Conservation (phyloP, 768 basidiomycete genomes). For the Lactarius hengduanensis region DNA sequence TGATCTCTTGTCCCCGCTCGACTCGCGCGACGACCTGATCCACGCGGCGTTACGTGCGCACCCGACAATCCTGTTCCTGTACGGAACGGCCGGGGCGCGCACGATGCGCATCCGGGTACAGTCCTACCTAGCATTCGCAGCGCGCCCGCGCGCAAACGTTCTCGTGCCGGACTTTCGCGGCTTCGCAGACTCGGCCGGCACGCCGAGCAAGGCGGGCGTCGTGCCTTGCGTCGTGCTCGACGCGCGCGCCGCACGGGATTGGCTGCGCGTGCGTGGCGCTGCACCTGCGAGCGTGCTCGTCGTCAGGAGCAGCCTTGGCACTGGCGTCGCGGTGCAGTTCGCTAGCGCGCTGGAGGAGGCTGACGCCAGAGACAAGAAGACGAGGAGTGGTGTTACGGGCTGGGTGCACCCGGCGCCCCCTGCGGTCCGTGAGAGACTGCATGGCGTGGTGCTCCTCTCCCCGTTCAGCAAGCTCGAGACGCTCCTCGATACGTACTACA, state of each 20-base stretch:
- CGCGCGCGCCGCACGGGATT: constrained; percentile 78
- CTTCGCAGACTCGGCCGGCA: constrained; percentile 82
- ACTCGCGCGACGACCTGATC: constrained; percentile 41
- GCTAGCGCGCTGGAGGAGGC: constrained; percentile 38
- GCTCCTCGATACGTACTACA: constrained; percentile 63
- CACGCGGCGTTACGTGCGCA: constrained; percentile 50
- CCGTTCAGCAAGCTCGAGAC: constrained; percentile 41
- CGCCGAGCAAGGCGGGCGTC: constrained; percentile 74
- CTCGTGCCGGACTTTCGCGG: constrained; percentile 91
- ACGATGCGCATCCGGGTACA: constrained; percentile 69
- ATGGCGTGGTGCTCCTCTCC: constrained; percentile 45
- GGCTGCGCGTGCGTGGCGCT: constrained; percentile 62
- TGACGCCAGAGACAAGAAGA: neutral
- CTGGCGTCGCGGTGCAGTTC: constrained; percentile 62
- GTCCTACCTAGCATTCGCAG: constrained; percentile 62
- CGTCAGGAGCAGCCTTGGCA: constrained; percentile 86
- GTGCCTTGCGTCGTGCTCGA: constrained; percentile 43
- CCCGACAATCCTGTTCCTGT: constrained; percentile 78
- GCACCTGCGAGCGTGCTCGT: constrained; percentile 60
- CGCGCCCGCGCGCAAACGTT: constrained; percentile 72
- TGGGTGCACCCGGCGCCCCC: neutral
- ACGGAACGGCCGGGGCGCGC: constrained; percentile 33
- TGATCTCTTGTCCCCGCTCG: no score
- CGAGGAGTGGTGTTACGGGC: neutral
- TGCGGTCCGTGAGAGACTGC: constrained; percentile 34